Evolutionary conservation across 768 basidiomycete genomes (phyloP).

Genomic region (Cystofilobasidium bisporidii): DNA sequence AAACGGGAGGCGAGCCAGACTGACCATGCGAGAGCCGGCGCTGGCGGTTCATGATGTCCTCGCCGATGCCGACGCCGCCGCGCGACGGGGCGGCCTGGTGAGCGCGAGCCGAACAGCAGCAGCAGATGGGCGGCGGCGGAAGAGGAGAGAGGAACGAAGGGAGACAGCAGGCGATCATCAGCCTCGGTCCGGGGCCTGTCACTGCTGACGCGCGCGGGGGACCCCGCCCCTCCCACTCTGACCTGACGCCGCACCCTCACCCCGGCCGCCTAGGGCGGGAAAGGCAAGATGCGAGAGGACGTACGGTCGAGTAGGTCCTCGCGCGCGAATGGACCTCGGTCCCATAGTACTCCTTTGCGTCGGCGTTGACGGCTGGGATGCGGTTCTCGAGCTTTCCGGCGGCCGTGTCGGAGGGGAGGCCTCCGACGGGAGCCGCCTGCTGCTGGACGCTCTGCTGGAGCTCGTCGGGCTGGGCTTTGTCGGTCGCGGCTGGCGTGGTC

Average conservation of each 20-base stretch:
- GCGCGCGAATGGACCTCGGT: constrained; percentile 68
- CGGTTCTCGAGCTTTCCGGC: neutral
- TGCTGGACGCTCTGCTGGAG: neutral
- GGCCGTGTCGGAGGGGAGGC: neutral
- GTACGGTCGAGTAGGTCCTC: constrained; percentile 77
- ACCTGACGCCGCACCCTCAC: too few relatives aligned
- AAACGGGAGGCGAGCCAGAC: constrained; percentile 14
- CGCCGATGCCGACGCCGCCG: constrained; percentile 60
- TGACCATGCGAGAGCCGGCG: constrained; percentile 73
- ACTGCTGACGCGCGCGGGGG: too few relatives aligned
- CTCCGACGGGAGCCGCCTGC: constrained; percentile 8
- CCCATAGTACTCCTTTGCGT: constrained; percentile 73
- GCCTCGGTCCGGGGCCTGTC: too few relatives aligned
- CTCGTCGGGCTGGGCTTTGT: too few relatives aligned
- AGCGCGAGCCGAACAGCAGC: neutral
- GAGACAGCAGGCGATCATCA: too few relatives aligned
- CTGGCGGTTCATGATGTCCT: constrained; percentile 61
- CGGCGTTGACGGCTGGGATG: constrained; percentile 47
- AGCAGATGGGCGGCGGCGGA: neutral
- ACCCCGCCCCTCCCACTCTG: too few relatives aligned
- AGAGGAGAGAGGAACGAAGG: neutral
- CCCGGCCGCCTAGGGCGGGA: too few relatives aligned
- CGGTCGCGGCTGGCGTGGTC: neutral
- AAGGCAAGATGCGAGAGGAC: constrained; percentile 33
- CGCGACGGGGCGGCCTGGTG: constrained; percentile 63